Evolutionary conservation across 2,329 filamentous ascomycete genomes (phyloP), one percentile per base, ranked within the genome.

Genomic region (Ophiostoma perfectum): DNA sequence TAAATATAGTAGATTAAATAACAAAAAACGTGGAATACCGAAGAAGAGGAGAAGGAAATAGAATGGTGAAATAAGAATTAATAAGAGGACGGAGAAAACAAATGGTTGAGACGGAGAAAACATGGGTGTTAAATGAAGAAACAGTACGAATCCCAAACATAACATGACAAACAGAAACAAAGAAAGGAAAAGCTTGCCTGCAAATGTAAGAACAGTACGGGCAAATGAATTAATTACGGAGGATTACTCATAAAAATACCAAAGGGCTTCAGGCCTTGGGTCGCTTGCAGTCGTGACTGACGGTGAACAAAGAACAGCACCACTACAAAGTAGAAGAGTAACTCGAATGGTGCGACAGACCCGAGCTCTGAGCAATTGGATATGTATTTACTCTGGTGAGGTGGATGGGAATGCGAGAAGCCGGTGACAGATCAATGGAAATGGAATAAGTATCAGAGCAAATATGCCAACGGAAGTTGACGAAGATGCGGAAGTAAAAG

Each of bases 201-300:
- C n/a, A 55, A 18, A 55, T 11, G 4, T 27, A 55, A 55, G 49
- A 55, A 45, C 42, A 45, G 42, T 12, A 8, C 9, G 5, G 7
- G n/a, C 18, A 55, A 55, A 55, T 55, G 49, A 55, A 14, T 27
- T 55, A 55, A 55, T 55, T 55, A 55, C 49, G 18, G 49, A 55
- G 49, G 18, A 27, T 36, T 55, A 55, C 27, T 27, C 27, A 55
- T 55, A 55, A 55, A 55, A 11, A 27, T 55, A 55, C 18, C 27
- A 27, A n/a, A 27, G 12, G n/a, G 49, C 7, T 27, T 27, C 49
- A 55, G 27, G 27, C 49, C 11, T 55, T 55, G 49, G n/a, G n/a
- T 27, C n/a, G 6, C n/a, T 55, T 4, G 5, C 12, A 47, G 14
- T n/a, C 14, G 16, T n/a, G 8, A 49, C 47, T 49, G 12, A 49